Evolutionary conservation across 2,329 filamentous ascomycete species (phyloP), one percentile per base, ranked within the genome.

Genomic region (Alternaria ventricosa): DNA sequence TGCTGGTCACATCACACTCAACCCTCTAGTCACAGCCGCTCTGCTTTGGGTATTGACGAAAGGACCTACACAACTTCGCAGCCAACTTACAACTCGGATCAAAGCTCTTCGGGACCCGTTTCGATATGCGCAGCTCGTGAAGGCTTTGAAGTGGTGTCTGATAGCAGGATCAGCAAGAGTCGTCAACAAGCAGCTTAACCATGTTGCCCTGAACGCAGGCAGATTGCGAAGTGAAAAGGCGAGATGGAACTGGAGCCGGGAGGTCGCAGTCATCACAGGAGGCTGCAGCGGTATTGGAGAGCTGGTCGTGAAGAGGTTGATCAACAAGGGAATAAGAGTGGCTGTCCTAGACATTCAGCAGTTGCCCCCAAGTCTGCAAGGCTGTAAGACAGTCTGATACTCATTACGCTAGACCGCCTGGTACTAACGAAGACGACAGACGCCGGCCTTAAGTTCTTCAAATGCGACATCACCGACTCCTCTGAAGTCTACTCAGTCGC

Each of bases 121-220:
- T 18, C 60, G 60, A 1, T 62, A 73, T 55, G 67, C 65, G 4
- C 63, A 55, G 13, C 57, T 78, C 41, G 51, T 76, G 22, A 75
- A 70, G 23, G 64, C 64, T 2, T 63, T 80, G 43, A 78, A 78
- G 45, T 70, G 68, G 70, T 67, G 78, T 18, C 63, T 80, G 18
- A 71, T 68, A 2, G 54, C 79, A 7, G 81, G 82, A 5, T 43
- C 82, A 3, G 60, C 72, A 51, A 69, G 65, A 66, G 69, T 61
- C 1, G 56, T 71, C 23, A 79, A 79, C 45, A 63, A 65, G 18
- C 63, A 67, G 30, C 65, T 80, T 6, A 80, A 78, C 30, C 63
- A 67, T 8, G 56, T 77, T 12, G 78, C 78, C 20, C 66, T 79
- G 23, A 79, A 84, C 73, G 77, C 79, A 47, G 83, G 80, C 72